A percentile compares a stretch with the other conserved stretches of the same genome.
Conservation (phyloP, 176 grass and related monocot species). For the Lolium rigidum region DNA sequence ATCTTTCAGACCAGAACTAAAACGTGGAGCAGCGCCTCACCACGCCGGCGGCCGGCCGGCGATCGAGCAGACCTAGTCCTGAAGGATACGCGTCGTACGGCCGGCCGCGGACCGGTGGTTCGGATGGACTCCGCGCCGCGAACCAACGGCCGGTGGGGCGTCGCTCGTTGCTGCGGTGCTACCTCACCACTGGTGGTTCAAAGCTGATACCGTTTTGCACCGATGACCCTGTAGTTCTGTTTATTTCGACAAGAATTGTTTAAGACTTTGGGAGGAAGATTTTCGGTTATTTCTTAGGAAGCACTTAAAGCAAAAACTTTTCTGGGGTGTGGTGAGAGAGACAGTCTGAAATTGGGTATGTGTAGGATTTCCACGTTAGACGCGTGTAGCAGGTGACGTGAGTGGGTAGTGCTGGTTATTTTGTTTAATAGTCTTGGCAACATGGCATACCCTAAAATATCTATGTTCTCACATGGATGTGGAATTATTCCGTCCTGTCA, state of each 20-base stretch:
- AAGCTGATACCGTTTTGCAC: neutral
- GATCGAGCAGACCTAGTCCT: too few species aligned
- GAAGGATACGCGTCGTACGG: neutral
- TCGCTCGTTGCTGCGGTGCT: slow-evolving; percentile 29
- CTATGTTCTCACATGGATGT: slow-evolving; percentile 19
- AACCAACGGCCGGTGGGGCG: slow-evolving; percentile 31
- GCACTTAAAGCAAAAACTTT: slow-evolving; percentile 46
- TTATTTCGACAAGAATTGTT: neutral
- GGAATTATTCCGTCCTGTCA: neutral
- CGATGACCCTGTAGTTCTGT: neutral
- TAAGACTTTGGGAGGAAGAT: slow-evolving; percentile 45
- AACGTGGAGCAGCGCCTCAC: neutral
- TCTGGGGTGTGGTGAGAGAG: slow-evolving; percentile 28
- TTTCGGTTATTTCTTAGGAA: slow-evolving; percentile 63
- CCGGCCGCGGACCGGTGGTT: neutral
- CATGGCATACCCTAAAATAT: neutral
- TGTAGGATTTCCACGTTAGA: slow-evolving; percentile 39
- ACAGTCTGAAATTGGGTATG: slow-evolving; percentile 27
- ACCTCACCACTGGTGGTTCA: neutral
- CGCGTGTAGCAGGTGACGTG: slow-evolving; percentile 39
- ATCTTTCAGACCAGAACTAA: neutral
- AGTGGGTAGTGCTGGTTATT: neutral
- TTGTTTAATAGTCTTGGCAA: neutral
- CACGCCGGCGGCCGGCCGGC: neutral
- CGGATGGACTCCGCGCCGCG: slow-evolving; percentile 6